phyloP scores from a whole-genome alignment of 2,329 filamentous ascomycete species.

The Microdochium paspali region DNA sequence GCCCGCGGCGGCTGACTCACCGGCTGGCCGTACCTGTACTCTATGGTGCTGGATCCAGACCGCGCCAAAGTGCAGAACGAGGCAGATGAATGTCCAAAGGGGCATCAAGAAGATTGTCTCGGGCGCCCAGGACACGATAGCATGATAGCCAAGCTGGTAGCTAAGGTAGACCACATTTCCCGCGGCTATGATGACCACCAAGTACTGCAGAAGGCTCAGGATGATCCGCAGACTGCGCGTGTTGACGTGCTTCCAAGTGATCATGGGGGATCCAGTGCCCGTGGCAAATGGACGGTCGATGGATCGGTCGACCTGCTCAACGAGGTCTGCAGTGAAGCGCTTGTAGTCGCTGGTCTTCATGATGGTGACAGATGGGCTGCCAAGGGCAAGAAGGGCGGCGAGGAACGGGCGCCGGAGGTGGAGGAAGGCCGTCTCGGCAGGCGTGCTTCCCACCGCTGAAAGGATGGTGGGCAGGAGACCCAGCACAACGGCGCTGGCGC shows the following conservation, averaged over 20 bases:
- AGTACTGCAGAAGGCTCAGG: conserved; percentile 7
- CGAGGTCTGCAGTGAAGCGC: conserved; percentile 2
- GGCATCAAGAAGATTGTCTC: conserved; percentile 8
- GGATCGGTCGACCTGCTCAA: not conserved
- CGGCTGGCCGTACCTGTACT: not conserved
- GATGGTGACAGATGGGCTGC: conserved; percentile 7
- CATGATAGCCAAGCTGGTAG: conserved; percentile 14
- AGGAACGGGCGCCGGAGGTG: conserved; percentile 7
- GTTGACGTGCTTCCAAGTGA: conserved; percentile 2
- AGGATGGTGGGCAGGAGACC: conserved; percentile 11
- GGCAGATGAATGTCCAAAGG: conserved; percentile 14
- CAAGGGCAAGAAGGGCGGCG: conserved; percentile 9
- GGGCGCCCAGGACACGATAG: conserved; percentile 13
- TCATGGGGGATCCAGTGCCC: not conserved
- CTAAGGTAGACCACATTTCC: conserved; percentile 14
- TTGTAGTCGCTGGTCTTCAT: not conserved
- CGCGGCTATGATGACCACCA: conserved; percentile 9
- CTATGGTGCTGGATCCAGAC: not conserved
- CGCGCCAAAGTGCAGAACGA: conserved; percentile 11
- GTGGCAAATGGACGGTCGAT: not conserved
- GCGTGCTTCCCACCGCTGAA: conserved; percentile 7
- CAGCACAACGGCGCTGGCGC: conserved; percentile 9
- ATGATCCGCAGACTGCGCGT: conserved; percentile 2
- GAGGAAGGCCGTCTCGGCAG: conserved; percentile 8
- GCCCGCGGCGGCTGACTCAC: too few relatives aligned